phyloP scores from a whole-genome alignment of 2,329 filamentous ascomycete species.

The Leptodontidium sp. region DNA sequence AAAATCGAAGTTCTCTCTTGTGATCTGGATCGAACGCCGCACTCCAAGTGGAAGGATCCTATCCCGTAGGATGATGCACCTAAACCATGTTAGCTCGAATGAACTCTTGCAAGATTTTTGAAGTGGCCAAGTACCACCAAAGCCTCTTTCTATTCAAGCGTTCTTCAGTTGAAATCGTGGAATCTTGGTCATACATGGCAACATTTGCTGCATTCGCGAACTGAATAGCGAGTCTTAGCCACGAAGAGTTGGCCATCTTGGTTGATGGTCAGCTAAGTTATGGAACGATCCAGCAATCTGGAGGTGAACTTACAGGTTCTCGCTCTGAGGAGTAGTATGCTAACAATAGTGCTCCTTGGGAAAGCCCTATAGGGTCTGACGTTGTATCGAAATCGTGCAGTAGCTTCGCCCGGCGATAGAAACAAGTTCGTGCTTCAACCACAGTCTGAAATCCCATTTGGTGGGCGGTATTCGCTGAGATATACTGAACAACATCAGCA shows the following conservation, averaged over 20 bases:
- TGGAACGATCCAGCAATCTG: no score
- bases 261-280: not conserved
- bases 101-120: not conserved
- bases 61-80: constrained; percentile 58
- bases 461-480: constrained; percentile 22
- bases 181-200: constrained; percentile 49
- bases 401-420: constrained; percentile 55
- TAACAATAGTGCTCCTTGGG: constrained; percentile 44
- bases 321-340: constrained; percentile 25
- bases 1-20: constrained; percentile 56
- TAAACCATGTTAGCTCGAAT: not conserved
- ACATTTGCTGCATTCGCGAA: constrained; percentile 57
- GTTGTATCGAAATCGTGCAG: constrained; percentile 47
- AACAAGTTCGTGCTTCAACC: constrained; percentile 53
- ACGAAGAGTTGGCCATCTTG: constrained; percentile 52
- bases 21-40: constrained; percentile 59
- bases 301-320: constrained; percentile 10
- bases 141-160: constrained; percentile 57
- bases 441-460: constrained; percentile 52
- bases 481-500: constrained; percentile 16
- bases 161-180: constrained; percentile 49
- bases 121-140: constrained; percentile 56
- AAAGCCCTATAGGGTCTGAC: constrained; percentile 38
- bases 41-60: constrained; percentile 58
- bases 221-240: constrained; percentile 59